Conservation (phyloP, 2,329 filamentous ascomycete genomes). For the Colletotrichum sojae region DNA sequence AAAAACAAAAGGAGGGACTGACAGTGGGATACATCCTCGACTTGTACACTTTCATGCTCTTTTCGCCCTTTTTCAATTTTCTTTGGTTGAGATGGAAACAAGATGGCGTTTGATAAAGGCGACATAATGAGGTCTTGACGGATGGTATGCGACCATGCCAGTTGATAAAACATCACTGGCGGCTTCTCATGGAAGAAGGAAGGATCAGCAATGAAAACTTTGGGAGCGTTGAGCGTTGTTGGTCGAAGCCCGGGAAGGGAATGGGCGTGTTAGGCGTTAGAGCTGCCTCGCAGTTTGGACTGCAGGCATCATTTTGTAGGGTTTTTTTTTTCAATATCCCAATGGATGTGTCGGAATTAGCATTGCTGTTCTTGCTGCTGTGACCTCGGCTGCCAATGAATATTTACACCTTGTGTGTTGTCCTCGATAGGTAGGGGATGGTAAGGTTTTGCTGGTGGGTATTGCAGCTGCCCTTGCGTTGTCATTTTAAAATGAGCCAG, state of each 20-base stretch:
- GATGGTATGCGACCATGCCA: slow-evolving; percentile 31
- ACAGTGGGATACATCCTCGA: neutral
- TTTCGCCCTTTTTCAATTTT: neutral
- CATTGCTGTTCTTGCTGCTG: neutral
- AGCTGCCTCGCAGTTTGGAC: slow-evolving; percentile 29
- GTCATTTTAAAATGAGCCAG: too few relatives aligned
- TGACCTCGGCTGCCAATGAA: neutral
- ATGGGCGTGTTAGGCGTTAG: slow-evolving; percentile 37
- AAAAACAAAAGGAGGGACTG: neutral
- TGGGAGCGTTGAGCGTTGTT: slow-evolving; percentile 38
- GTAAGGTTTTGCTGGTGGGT: too few relatives aligned
- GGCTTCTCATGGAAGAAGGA: slow-evolving; percentile 26
- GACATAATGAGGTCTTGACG: slow-evolving; percentile 35
- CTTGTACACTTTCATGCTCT: slow-evolving; percentile 23
- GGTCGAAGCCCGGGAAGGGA: slow-evolving; percentile 22
- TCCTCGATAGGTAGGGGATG: too few relatives aligned
- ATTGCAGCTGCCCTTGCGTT: too few relatives aligned
- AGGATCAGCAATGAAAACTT: slow-evolving; percentile 38
- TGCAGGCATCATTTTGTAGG: slow-evolving; percentile 39
- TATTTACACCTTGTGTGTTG: too few relatives aligned
- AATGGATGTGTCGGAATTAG: slow-evolving; percentile 30
- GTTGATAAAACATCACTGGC: slow-evolving; percentile 22
- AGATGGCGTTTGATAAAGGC: slow-evolving; percentile 38
- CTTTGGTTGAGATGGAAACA: slow-evolving; percentile 35
- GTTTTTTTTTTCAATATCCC: slow-evolving; percentile 33